Percentiles rank a stretch among this genome's conserved stretches.
Conservation (phyloP, 2,329 filamentous ascomycete genomes). For the Aspergillus sp. region DNA sequence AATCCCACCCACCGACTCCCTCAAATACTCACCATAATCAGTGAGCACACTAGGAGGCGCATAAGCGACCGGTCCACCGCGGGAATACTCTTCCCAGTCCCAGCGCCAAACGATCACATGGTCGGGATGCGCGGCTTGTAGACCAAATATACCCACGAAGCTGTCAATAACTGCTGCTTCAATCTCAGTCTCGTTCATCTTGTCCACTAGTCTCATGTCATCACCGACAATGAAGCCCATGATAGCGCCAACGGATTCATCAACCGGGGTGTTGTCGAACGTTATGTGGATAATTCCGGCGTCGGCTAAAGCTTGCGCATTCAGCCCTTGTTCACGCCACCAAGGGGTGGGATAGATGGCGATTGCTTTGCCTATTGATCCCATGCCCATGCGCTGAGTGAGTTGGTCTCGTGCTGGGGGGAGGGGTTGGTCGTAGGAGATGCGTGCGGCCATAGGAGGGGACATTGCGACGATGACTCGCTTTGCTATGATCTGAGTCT, state of each 20-base stretch:
- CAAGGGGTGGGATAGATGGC: slow-evolving; percentile 19
- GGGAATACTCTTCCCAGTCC: slow-evolving; percentile 27
- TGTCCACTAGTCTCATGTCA: slow-evolving; percentile 25
- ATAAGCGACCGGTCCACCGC: slow-evolving; percentile 28
- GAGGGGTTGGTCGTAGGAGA: slow-evolving; percentile 3
- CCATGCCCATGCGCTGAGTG: slow-evolving; percentile 20
- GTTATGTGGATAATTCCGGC: slow-evolving; percentile 22
- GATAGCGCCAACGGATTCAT: slow-evolving; percentile 27
- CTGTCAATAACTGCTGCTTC: slow-evolving; percentile 16
- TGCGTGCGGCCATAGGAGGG: slow-evolving; percentile 4
- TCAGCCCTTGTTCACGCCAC: slow-evolving; percentile 24
- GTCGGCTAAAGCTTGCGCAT: slow-evolving; percentile 23
- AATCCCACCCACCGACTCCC: slow-evolving; percentile 18
- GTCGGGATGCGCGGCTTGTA: neutral
- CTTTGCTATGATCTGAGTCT: neutral
- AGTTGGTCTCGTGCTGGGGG: slow-evolving; percentile 14
- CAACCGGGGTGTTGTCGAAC: slow-evolving; percentile 24
- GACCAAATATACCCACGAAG: slow-evolving; percentile 18
- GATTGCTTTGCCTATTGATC: slow-evolving; percentile 16
- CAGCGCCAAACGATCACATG: slow-evolving; percentile 23
- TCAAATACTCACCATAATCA: slow-evolving; percentile 21
- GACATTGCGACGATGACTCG: slow-evolving; percentile 5
- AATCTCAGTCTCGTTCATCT: slow-evolving; percentile 22
- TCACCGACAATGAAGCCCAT: slow-evolving; percentile 33
- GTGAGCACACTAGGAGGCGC: slow-evolving; percentile 23